Conservation (phyloP, 805 yeast species). For the Tetrapisispora arboricola region DNA sequence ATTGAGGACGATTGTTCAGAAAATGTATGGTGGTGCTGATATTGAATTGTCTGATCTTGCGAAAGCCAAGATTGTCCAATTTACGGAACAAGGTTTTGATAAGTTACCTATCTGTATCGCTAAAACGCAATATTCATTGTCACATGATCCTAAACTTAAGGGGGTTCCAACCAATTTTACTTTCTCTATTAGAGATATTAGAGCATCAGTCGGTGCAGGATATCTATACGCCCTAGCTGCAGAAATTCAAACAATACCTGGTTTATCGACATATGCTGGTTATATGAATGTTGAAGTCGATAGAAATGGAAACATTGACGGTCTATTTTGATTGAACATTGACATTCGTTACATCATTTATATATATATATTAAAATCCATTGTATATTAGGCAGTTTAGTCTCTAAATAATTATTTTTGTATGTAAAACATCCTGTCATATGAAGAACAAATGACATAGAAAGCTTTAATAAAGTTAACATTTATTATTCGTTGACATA, state of each 20-base stretch:
- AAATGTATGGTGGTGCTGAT: conserved; percentile 88
- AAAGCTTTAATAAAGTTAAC: not conserved
- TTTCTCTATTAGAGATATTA: conserved; percentile 88
- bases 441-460: not conserved
- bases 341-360: no score
- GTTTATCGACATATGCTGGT: conserved; percentile 91
- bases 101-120: conserved; percentile 93
- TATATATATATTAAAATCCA: no score
- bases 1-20: conserved; percentile 63
- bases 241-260: conserved; percentile 95
- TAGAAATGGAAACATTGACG: conserved; percentile 85
- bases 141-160: conserved; percentile 86
- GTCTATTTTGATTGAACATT: conserved; percentile 52
- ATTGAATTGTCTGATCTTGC: conserved; percentile 81
- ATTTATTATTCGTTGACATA: not conserved
- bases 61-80: conserved; percentile 65
- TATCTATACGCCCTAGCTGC: conserved; percentile 94
- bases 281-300: conserved; percentile 94
- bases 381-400: no score
- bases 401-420: no score
- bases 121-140: conserved; percentile 91
- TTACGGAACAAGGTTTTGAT: conserved; percentile 80
- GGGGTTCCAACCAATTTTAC: conserved; percentile 93
- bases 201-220: conserved; percentile 94
- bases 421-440: no score